These are phyloP conservation scores for Rutidosis leptorrhynchoides DNA, from an alignment of 129 eudicot species.

Conservation along the genomic window DNA sequence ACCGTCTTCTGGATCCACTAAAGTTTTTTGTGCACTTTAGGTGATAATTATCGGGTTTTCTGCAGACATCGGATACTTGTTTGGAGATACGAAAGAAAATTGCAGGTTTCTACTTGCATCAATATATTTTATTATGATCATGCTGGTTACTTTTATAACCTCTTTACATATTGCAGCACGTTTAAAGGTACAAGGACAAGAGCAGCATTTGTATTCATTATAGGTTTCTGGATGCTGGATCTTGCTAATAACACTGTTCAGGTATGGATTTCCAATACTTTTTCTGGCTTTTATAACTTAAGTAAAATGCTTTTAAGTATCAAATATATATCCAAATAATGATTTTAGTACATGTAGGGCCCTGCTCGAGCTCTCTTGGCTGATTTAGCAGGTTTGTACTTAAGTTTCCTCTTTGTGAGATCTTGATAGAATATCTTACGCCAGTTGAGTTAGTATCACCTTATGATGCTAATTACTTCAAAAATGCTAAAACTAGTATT, in stretches of 20 bases:
- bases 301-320: constrained; percentile 6
- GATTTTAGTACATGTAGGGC: constrained; percentile 49
- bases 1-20: constrained; percentile 31
- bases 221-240: constrained; percentile 99
- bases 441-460: neutral
- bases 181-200: constrained; percentile 89
- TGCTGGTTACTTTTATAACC: neutral
- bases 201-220: constrained; percentile 83
- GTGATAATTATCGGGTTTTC: constrained; percentile 94
- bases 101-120: constrained; percentile 51
- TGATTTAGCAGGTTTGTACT: constrained; percentile 75
- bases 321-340: constrained; percentile 16
- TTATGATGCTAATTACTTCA: neutral
- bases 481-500: neutral
- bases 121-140: too few species aligned
- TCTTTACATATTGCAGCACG: constrained; percentile 46
- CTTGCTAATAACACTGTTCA: constrained; percentile 99
- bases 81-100: constrained; percentile 92
- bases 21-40: constrained; percentile 48
- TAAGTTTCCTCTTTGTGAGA: constrained; percentile 11
- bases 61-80: constrained; percentile 95
- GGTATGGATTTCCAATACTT: constrained; percentile 13
- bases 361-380: constrained; percentile 99
- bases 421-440: neutral
- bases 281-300: neutral